These are phyloP conservation scores for Leishmania major DNA, from an alignment of 208 protist genomes.

Conservation along the genomic window DNA sequence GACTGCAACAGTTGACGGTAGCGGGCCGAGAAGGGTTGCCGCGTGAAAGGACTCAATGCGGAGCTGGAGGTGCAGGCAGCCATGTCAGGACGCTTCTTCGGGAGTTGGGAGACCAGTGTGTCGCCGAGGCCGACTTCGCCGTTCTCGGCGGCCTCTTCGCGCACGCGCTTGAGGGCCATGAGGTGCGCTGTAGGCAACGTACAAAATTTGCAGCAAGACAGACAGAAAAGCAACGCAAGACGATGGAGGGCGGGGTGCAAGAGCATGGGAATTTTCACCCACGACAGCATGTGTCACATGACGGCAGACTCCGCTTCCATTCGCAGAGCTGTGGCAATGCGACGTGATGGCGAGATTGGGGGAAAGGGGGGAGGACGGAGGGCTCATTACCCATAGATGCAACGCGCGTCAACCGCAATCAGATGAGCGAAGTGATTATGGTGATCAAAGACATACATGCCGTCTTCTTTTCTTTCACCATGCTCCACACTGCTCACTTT, in stretches of 20 bases:
- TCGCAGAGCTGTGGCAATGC: not conserved
- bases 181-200: not conserved
- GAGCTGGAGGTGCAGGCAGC: not conserved
- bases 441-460: not conserved
- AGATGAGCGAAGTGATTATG: not conserved
- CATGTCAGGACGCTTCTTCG: not conserved
- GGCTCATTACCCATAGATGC: not conserved
- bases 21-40: conserved; percentile 40
- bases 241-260: not conserved
- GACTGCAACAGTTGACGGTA: conserved; percentile 51
- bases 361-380: too few species aligned
- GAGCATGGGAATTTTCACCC: not conserved
- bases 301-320: not conserved
- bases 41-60: conserved; percentile 47
- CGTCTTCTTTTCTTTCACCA: not conserved
- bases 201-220: not conserved
- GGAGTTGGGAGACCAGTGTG: not conserved
- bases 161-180: conserved; percentile 11
- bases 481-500: not conserved
- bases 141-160: not conserved
- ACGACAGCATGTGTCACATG: not conserved
- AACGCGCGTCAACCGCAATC: not conserved
- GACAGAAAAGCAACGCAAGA: not conserved
- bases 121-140: not conserved
- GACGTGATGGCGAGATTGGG: not conserved